A percentile compares a stretch with the other conserved stretches of the same genome.
These are phyloP conservation scores for Tetrapisispora phaffii DNA, from an alignment of 805 yeast genomes.

Conservation along the genomic window DNA sequence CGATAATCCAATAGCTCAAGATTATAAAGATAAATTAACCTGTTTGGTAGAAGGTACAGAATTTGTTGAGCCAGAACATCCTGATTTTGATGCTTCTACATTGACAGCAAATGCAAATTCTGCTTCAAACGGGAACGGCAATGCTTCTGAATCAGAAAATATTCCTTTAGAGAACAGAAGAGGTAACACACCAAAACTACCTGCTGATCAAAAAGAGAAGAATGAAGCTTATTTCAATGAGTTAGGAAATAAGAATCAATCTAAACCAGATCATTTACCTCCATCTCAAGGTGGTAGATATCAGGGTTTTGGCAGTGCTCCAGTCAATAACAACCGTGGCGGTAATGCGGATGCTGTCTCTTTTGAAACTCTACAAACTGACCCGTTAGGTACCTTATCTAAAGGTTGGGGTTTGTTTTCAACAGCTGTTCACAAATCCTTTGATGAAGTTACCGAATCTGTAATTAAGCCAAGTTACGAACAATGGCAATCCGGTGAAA, in stretches of 20 bases:
- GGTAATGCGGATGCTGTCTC: slow-evolving; percentile 34
- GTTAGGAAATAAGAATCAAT: slow-evolving; percentile 61
- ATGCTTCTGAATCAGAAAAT: neutral
- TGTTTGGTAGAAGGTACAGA: slow-evolving; percentile 64
- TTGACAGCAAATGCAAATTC: slow-evolving; percentile 7
- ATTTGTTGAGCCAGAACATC: slow-evolving; percentile 58
- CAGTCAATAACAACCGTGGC: slow-evolving; percentile 24
- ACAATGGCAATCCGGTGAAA: slow-evolving; percentile 61
- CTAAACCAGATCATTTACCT: slow-evolving; percentile 67
- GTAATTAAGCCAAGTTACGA: slow-evolving; percentile 88
- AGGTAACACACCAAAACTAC: slow-evolving; percentile 28
- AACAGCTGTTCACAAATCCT: slow-evolving; percentile 71
- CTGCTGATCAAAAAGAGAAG: slow-evolving; percentile 38
- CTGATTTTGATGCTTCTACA: slow-evolving; percentile 27
- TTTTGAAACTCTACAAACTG: slow-evolving; percentile 60
- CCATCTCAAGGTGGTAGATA: slow-evolving; percentile 93
- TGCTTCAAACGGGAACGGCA: slow-evolving; percentile 4
- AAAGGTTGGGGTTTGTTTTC: slow-evolving; percentile 95
- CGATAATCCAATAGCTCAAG: slow-evolving; percentile 87
- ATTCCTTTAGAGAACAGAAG: slow-evolving; percentile 35
- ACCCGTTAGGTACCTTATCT: slow-evolving; percentile 82
- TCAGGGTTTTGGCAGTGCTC: slow-evolving; percentile 83
- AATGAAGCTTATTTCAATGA: slow-evolving; percentile 78
- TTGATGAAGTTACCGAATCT: slow-evolving; percentile 73
- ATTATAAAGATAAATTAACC: slow-evolving; percentile 74